Base-by-base conservation (phyloP, 2,329 filamentous ascomycete species). In the Ascochyta viciae-villosae region DNA sequence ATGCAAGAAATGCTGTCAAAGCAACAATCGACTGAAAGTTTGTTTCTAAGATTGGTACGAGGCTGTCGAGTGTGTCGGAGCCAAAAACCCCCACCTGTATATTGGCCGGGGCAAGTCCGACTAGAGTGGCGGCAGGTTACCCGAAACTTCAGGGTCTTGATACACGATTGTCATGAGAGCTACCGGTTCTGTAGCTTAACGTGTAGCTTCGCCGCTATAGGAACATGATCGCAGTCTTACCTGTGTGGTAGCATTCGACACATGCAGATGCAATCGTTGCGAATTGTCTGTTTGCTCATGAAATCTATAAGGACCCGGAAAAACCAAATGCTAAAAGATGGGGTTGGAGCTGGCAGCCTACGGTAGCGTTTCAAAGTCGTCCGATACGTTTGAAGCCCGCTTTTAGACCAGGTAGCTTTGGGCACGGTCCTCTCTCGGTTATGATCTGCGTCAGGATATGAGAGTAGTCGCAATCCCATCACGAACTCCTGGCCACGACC, bases 321-420 rank as follows among this genome's bases (percentile, higher is more conserved):
- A 19, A 1, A 24, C 6, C 15, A 35, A 46, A 54, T 23, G 50
- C 35, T 37, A 53, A 42, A 41, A 46, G 34, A 41, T 58, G 48
- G 48, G 33, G 51, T 50, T 13, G 29, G 41, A 34, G 22, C 37
- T 50, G 46, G 37, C 37, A 52, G 56, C 52, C 50, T 57, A 55
- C 34, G 63, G 47, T 58, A 39, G 41, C 40, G 65, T 67, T 67
- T 66, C 63, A 66, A 49, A 53, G 43, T 29, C 13, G 56, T 60
- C 57, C 48, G 54, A 63, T 47, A 46, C 53, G 54, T 58, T 60
- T 60, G 51, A 63, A 51, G 41, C 53, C 48, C 50, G 22, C 48
- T 47, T 58, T 53, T 52, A 15, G 40, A 35, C 29, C 24, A 39
- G 8, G 38, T 42, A 40, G 35, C 49, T 61, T 57, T 56, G 52